phyloP scores from a whole-genome alignment of 352 stramenopile genomes.

The Pythium dissimile region DNA sequence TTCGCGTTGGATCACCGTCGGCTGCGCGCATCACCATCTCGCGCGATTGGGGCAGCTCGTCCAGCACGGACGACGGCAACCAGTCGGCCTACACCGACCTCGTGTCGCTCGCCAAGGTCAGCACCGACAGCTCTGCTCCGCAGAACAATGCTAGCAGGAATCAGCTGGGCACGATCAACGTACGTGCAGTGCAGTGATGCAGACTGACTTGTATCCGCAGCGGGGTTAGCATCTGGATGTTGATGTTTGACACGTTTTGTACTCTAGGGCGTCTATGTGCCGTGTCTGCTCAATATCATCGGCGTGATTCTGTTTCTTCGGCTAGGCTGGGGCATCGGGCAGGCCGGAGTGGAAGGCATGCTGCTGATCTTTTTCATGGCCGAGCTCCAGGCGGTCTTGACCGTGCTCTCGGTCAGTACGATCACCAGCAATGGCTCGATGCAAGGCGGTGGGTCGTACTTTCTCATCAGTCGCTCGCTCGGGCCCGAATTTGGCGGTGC shows the following conservation, averaged over 20 bases:
- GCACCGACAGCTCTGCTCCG: background rate
- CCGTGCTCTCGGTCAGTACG: slow-evolving; percentile 70
- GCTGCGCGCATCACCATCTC: slow-evolving; percentile 12
- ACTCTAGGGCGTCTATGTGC: slow-evolving; percentile 74
- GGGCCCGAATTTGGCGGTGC: slow-evolving; percentile 86
- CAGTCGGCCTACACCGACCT: slow-evolving; percentile 43
- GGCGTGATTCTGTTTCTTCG: slow-evolving; percentile 89
- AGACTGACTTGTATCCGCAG: too few species aligned
- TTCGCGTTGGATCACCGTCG: background rate
- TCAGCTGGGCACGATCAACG: slow-evolving; percentile 38
- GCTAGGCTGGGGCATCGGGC: slow-evolving; percentile 79
- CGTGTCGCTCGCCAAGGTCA: slow-evolving; percentile 26
- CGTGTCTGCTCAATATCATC: slow-evolving; percentile 89
- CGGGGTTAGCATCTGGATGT: too few species aligned
- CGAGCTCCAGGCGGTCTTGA: slow-evolving; percentile 64
- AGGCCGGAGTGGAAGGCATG: slow-evolving; percentile 76
- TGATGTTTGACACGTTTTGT: background rate
- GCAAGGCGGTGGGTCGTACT: slow-evolving; percentile 61
- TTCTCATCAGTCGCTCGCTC: slow-evolving; percentile 63
- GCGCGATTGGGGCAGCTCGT: background rate
- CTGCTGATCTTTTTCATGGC: slow-evolving; percentile 67
- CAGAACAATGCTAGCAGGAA: slow-evolving; percentile 20
- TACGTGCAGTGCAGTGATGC: slow-evolving; percentile 10
- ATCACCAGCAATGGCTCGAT: slow-evolving; percentile 88
- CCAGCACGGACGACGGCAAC: background rate